Conservation (phyloP, 140 eudicot species). For the Anethum foeniculum region DNA sequence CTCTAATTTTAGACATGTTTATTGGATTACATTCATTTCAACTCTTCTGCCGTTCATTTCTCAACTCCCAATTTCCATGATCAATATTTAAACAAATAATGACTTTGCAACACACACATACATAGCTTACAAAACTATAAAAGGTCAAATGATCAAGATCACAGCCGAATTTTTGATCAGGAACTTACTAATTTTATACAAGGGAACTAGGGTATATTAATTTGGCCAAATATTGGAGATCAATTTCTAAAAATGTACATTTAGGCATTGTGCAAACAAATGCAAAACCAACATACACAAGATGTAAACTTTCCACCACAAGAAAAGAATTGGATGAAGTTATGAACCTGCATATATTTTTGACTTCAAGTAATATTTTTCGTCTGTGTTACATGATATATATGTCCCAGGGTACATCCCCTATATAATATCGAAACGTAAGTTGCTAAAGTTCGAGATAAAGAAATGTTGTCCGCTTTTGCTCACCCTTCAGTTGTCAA, state of each 20-base stretch:
- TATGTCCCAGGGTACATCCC: background rate
- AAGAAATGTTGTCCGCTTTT: too few relatives aligned
- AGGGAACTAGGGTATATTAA: too few relatives aligned
- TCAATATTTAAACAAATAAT: background rate
- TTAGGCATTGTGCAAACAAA: too few relatives aligned
- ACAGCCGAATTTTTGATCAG: too few relatives aligned
- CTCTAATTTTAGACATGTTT: background rate
- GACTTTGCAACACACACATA: background rate
- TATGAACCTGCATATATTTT: background rate
- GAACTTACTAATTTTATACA: too few relatives aligned
- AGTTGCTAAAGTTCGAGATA: background rate
- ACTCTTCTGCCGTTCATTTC: background rate
- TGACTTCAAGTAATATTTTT: background rate
- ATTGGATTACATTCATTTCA: background rate
- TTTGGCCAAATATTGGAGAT: too few relatives aligned
- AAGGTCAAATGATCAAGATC: background rate
- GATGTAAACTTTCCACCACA: background rate
- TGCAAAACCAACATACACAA: background rate
- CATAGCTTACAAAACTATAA: background rate
- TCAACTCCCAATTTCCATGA: background rate
- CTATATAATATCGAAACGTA: background rate
- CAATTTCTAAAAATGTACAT: too few relatives aligned
- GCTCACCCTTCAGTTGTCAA: constrained; percentile 6
- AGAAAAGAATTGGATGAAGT: background rate
- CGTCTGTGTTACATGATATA: background rate